Evolutionary conservation across 1,284 basidiomycete genomes (phyloP).

Genomic region (Coriolopsis trogii): DNA sequence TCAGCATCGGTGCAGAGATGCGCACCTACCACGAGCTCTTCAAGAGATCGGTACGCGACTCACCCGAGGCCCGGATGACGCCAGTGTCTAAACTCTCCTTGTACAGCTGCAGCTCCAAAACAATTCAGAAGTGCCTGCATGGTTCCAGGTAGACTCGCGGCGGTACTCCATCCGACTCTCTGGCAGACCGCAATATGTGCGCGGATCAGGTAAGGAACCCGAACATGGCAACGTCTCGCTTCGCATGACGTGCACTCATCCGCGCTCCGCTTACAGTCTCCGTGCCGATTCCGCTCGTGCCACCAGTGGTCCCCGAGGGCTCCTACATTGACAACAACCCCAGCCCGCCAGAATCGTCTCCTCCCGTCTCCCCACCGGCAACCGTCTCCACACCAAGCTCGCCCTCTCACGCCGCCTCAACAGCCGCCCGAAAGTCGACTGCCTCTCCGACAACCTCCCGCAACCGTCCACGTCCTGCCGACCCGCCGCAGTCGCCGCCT

Average conservation of each 20-base stretch:
- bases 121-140: constrained; percentile 35
- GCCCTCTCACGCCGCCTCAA: constrained; percentile 15
- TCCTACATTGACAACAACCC: constrained; percentile 20
- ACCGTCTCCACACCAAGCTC: constrained; percentile 16
- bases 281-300: constrained; percentile 15
- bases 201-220: constrained; percentile 15
- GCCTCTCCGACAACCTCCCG: constrained; percentile 20
- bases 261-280: constrained; percentile 8
- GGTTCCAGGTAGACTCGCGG: constrained; percentile 41
- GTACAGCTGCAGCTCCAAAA: constrained; percentile 31
- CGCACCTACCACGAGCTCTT: constrained; percentile 51
- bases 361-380: constrained; percentile 13
- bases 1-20: constrained; percentile 48
- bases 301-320: constrained; percentile 14
- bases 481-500: constrained; percentile 15
- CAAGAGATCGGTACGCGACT: constrained; percentile 50
- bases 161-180: constrained; percentile 40
- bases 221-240: background rate
- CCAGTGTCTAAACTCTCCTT: constrained; percentile 10
- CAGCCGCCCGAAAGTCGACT: constrained; percentile 15
- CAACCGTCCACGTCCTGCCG: constrained; percentile 18
- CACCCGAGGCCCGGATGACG: constrained; percentile 2
- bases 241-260: constrained; percentile 6
- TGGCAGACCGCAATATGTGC: constrained; percentile 29
- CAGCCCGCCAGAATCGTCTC: constrained; percentile 18